Conservation (phyloP, 768 basidiomycete species). For the Rhodotorula sphaerocarpa region DNA sequence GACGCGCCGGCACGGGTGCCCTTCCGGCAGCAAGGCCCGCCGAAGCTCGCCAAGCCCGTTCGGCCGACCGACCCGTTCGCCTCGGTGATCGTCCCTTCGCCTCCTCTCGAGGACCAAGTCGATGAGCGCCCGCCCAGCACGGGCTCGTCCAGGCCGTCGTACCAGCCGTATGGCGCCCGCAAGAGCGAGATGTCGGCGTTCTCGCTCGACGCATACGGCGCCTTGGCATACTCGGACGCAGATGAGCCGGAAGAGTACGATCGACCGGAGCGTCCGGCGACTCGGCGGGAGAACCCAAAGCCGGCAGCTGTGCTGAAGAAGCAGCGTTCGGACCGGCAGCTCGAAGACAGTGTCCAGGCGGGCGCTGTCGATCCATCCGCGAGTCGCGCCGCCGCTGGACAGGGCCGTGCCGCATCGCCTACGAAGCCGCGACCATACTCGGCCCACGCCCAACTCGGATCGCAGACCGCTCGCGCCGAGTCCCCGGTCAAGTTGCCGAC, state of each 20-base stretch:
- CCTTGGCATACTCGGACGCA: constrained; percentile 3
- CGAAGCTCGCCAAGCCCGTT: constrained; percentile 6
- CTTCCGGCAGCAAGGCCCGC: constrained; percentile 5
- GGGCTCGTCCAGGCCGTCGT: constrained; percentile 24
- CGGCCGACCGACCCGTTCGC: neutral
- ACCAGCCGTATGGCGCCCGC: constrained; percentile 4
- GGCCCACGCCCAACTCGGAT: neutral
- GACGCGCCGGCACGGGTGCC: constrained; percentile 22
- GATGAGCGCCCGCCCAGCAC: neutral
- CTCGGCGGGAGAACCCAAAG: neutral
- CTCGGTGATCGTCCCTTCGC: too few species aligned
- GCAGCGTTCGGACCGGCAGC: too few species aligned
- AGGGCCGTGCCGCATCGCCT: too few species aligned
- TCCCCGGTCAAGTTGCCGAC: neutral
- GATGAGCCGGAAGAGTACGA: too few species aligned
- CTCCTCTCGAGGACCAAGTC: too few species aligned
- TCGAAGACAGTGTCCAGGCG: neutral
- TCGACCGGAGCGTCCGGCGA: neutral
- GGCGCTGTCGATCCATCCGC: neutral
- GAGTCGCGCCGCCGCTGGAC: neutral
- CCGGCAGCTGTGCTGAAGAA: too few species aligned
- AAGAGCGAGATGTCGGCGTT: constrained; percentile 8
- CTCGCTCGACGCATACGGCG: constrained; percentile 15
- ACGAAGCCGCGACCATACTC: neutral
- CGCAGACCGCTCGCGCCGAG: neutral